Base-by-base conservation (phyloP, 768 basidiomycete genomes). In the Cystoderma amianthinum region DNA sequence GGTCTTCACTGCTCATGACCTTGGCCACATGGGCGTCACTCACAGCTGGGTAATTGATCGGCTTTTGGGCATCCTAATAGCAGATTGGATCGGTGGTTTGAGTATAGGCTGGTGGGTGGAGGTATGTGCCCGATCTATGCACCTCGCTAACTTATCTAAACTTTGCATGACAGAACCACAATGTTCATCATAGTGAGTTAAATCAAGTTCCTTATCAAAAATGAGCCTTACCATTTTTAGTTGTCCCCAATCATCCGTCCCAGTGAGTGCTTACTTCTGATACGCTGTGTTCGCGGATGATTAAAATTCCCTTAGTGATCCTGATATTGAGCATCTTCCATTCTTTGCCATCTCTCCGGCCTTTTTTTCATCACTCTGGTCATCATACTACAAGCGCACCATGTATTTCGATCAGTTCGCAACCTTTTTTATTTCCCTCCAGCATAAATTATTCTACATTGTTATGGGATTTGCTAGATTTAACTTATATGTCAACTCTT, bases 91-190 rank as follows among this genome's bases (percentile, higher is more conserved):
- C 36, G 96, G 96, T 18, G 96, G 96, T 3, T 67, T 99, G 40
- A 96, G 93, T 57, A 73, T 96, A 17, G 90, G 93, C 30, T 99
- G 96, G 96, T 99, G 95, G 95, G 88, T 91, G 30, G 77, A 93
- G 59, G 93, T 94, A 52, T 66, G 92, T 80, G n/a, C 39, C 28
- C 18, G 22, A 12, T 23, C 32, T 21, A n/a, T 19, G 40, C 23
- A 25, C 43, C 1, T 24, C 44, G 48, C 34, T 49, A 41, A 39
- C 43, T 43, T 20, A 48, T 36, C 24, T 28, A 38, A 36, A 18
- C 23, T 38, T 20, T 38, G 23, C 25, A 17, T 9, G 38, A 23
- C 48, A 90, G 86, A 90, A 87, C 57, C 96, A 99, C 58, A 96
- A 98, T 53, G 81, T 94, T 36, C 94, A 97, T 66, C 94, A 97